Evolutionary conservation across 805 yeast species (phyloP), one percentile per base, ranked within the genome.

Genomic region (Torulaspora franciscae): DNA sequence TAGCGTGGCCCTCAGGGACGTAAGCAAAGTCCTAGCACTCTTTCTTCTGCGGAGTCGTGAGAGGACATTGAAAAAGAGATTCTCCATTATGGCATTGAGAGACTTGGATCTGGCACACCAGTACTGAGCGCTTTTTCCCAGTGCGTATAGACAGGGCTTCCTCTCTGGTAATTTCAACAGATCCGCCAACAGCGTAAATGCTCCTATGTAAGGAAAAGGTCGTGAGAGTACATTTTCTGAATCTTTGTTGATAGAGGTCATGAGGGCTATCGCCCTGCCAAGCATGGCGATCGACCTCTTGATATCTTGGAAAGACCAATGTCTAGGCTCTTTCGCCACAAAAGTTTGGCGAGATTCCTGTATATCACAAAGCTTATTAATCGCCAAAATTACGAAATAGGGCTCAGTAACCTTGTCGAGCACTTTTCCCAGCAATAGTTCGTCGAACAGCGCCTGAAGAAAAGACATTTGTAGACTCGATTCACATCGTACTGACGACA

Each of bases 101-200:
- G 34, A 32, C 7, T 45, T 37, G 4, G 46, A 46, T 29, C 44
- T 45, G 11, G 45, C 46, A 2, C 57, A 26, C 19, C 58, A 28
- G 7, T 47, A 48, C 13, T 55, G 50, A 3, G 54, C 15, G 5
- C 62, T 51, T 43, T 57, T 65, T 11, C 57, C 33, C 0, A 61
- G 9, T 1, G 66, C 55, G 42, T 58, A 66, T 0, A 69, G 47
- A 4, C 56, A 49, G 1, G 75, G 74, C 41, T 65, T 63, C 25
- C 57, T 58, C 30, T 36, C 40, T 4, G 55, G 47, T 22, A 60
- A 40, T 8, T 32, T 45, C 2, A 52, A 37, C 5, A 57, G n/a
- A 38, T 57, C 56, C 14, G 33, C 45, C 26, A 39, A 47, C 14
- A 57, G 42, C 10, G 55, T 52, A 43, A 56, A 56, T 13, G 53